Conservation (phyloP, 768 basidiomycete genomes). For the Mycena metata region DNA sequence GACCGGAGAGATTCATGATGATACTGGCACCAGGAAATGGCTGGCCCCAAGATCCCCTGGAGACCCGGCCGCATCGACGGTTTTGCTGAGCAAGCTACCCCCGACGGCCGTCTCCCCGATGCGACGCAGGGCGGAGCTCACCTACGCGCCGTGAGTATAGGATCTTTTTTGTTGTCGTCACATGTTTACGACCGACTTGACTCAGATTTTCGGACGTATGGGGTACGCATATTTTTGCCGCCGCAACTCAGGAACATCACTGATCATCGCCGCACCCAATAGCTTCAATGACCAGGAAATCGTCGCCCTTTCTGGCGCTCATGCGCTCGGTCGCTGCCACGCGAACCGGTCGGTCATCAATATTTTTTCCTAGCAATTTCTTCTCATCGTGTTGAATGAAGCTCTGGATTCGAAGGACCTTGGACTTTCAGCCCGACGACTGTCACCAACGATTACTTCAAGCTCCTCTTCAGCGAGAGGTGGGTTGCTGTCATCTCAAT, state of each 20-base stretch:
- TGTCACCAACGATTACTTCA: slow-evolving; percentile 88
- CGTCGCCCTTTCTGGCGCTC: slow-evolving; percentile 93
- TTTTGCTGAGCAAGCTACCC: slow-evolving; percentile 77
- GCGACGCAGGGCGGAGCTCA: slow-evolving; percentile 88
- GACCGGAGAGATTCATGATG: background rate
- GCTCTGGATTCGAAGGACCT: slow-evolving; percentile 89
- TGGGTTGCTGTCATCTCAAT: slow-evolving; percentile 46
- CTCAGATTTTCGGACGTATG: slow-evolving; percentile 91
- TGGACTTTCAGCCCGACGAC: slow-evolving; percentile 96
- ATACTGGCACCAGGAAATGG: slow-evolving; percentile 74
- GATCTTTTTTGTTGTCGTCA: slow-evolving; percentile 15
- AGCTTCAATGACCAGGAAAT: slow-evolving; percentile 97
- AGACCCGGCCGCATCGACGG: slow-evolving; percentile 94
- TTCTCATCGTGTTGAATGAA: slow-evolving; percentile 30
- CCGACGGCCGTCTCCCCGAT: slow-evolving; percentile 93
- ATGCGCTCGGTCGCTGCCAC: slow-evolving; percentile 97
- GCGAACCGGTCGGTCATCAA: slow-evolving; percentile 66
- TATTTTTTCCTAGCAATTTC: background rate
- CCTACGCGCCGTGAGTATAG: slow-evolving; percentile 73
- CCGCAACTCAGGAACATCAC: too few relatives aligned
- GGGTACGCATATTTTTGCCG: slow-evolving; percentile 54
- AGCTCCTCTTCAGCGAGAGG: slow-evolving; percentile 89
- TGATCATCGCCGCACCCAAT: too few relatives aligned
- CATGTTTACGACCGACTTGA: background rate
- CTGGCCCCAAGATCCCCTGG: slow-evolving; percentile 94